These are phyloP conservation scores for Microsporum ferrugineum DNA, from an alignment of 2,329 filamentous ascomycete species.

Conservation along the genomic window DNA sequence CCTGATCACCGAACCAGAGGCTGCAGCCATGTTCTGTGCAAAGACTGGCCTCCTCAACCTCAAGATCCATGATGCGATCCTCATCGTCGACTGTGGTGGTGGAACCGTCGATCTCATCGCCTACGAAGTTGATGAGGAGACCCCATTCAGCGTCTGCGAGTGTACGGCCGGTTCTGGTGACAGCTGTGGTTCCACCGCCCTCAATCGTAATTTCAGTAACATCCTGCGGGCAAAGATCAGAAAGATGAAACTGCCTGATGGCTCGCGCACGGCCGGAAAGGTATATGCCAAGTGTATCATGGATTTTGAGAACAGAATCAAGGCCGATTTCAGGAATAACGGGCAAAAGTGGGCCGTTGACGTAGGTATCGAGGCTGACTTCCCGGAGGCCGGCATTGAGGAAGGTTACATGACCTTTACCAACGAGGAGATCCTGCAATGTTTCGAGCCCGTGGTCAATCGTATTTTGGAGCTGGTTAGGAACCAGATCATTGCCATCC, in stretches of 20 bases:
- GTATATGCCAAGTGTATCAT: constrained; percentile 99
- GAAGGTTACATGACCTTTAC: constrained; percentile 99
- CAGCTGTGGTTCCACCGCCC: constrained; percentile 92
- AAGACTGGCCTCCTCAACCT: constrained; percentile 93
- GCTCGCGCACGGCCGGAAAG: constrained; percentile 91
- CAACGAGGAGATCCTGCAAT: constrained; percentile 97
- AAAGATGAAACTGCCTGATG: constrained; percentile 97
- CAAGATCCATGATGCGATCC: constrained; percentile 95
- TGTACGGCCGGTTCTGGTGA: constrained; percentile 96
- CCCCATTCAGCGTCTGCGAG: constrained; percentile 91
- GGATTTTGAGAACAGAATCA: constrained; percentile 99
- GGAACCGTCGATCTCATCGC: constrained; percentile 98
- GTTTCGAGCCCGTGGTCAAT: constrained; percentile 97
- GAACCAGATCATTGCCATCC: constrained; percentile 98
- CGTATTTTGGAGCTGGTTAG: constrained; percentile 89
- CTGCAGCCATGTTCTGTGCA: constrained; percentile 92
- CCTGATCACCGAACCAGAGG: constrained; percentile 90
- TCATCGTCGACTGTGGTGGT: constrained; percentile 97
- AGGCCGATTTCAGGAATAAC: constrained; percentile 98
- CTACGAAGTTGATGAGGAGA: constrained; percentile 96
- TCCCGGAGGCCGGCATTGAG: constrained; percentile 93
- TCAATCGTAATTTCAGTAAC: constrained; percentile 97
- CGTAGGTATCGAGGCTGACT: constrained; percentile 96
- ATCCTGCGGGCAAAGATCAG: constrained; percentile 94
- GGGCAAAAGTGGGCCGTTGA: constrained; percentile 99